Conservation (phyloP, 192 early-diverging fungal genomes). For the Dispira parvispora region DNA sequence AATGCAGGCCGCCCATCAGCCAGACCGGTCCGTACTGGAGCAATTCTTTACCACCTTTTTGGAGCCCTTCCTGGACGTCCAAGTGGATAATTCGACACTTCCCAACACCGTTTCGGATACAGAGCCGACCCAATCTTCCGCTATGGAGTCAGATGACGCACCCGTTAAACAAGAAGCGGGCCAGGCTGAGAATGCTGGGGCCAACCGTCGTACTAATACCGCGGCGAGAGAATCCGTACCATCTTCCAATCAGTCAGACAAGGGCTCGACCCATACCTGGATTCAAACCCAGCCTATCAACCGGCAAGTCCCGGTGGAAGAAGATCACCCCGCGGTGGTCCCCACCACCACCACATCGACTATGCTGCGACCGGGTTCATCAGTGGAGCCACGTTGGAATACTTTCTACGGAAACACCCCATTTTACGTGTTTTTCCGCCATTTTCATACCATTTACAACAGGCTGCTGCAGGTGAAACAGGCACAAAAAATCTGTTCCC, state of each 20-base stretch:
- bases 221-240: too few species aligned
- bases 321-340: too few species aligned
- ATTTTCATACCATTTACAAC: constrained; percentile 73
- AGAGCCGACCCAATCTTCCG: background rate
- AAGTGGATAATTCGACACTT: constrained; percentile 6
- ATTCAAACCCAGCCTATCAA: background rate
- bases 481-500: constrained; percentile 37
- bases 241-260: too few species aligned
- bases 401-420: constrained; percentile 74
- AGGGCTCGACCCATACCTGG: background rate
- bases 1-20: constrained; percentile 29
- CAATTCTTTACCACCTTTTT: constrained; percentile 62
- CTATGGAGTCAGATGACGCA: background rate
- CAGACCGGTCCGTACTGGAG: constrained; percentile 58
- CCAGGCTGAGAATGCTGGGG: too few species aligned
- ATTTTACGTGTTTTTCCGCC: constrained; percentile 79
- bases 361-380: too few species aligned
- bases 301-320: too few species aligned
- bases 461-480: constrained; percentile 68
- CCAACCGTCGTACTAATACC: too few species aligned
- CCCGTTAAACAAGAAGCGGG: background rate
- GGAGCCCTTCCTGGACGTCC: constrained; percentile 22
- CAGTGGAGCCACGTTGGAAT: background rate
- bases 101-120: background rate
- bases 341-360: too few species aligned